Conservation (phyloP, 1,139 yeast species). For the Geotrichum carabidarum region DNA sequence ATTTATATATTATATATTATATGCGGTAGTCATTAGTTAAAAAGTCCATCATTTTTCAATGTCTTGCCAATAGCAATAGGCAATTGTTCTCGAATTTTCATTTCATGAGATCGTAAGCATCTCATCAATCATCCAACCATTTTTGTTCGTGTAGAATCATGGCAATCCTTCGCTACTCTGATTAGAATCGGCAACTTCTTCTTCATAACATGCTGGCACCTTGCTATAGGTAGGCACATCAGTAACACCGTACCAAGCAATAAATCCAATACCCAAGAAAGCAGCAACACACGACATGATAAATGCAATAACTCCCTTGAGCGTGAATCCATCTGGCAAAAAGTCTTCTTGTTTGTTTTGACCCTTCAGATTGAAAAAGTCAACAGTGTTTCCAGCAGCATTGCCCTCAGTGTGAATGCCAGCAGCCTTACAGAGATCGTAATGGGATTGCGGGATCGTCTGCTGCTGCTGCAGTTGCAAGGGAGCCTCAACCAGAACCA, state of each 20-base stretch:
- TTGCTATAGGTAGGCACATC: conserved; percentile 37
- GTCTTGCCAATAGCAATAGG: too few species aligned
- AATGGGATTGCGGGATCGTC: conserved; percentile 53
- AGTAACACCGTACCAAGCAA: conserved; percentile 75
- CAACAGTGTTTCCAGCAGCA: conserved; percentile 72
- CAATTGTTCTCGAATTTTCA: too few species aligned
- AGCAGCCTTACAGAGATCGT: conserved; percentile 52
- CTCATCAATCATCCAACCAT: neutral
- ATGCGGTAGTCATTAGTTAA: too few species aligned
- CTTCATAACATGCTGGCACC: neutral
- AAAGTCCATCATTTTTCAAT: neutral
- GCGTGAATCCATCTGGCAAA: conserved; percentile 83
- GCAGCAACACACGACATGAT: conserved; percentile 77
- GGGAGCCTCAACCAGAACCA: conserved; percentile 72
- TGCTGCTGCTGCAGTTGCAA: conserved; percentile 47
- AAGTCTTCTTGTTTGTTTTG: conserved; percentile 59
- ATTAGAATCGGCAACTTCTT: neutral
- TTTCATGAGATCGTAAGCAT: too few species aligned
- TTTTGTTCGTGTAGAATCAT: neutral
- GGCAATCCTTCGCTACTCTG: neutral
- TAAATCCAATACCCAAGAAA: conserved; percentile 67
- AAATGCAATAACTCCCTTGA: conserved; percentile 83
- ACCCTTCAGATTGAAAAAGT: conserved; percentile 64
- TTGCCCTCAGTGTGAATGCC: conserved; percentile 58
- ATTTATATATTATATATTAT: too few species aligned